phyloP scores from a whole-genome alignment of 768 basidiomycete species.

The Phaffia australis region DNA sequence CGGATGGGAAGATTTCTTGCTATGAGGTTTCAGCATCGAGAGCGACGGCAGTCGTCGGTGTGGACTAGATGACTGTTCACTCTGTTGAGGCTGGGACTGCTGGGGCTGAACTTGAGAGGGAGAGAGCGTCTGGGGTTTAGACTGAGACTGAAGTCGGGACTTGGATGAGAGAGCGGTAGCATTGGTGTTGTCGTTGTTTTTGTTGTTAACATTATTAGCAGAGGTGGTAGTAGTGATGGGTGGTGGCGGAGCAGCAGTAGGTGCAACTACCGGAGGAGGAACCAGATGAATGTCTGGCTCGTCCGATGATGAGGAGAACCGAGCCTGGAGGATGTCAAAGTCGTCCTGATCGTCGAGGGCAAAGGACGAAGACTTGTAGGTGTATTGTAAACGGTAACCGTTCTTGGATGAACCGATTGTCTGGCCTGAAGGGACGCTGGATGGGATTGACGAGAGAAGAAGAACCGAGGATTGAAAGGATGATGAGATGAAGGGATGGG shows the following conservation, averaged over 20 bases:
- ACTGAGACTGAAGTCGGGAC: constrained; percentile 33
- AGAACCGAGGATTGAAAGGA: too few species aligned
- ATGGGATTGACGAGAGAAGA: too few species aligned
- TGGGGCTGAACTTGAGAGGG: not conserved
- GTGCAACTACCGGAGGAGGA: constrained; percentile 10
- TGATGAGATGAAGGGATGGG: too few species aligned
- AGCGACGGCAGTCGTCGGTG: not conserved
- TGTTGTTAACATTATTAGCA: constrained; percentile 43
- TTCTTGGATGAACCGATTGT: constrained; percentile 21
- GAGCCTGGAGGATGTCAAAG: constrained; percentile 74
- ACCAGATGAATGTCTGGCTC: constrained; percentile 29
- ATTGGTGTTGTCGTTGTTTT: constrained; percentile 57
- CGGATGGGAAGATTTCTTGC: not conserved
- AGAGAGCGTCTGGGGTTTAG: not conserved
- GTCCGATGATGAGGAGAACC: constrained; percentile 41
- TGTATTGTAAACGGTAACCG: constrained; percentile 61
- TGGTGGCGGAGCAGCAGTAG: not conserved
- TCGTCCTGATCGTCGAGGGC: constrained; percentile 86
- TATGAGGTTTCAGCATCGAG: not conserved
- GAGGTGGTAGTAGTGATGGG: constrained; percentile 48
- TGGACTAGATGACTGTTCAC: not conserved
- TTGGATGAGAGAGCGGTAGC: constrained; percentile 27
- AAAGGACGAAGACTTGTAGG: constrained; percentile 67
- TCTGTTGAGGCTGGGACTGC: not conserved
- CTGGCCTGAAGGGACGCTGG: constrained; percentile 16